Evolutionary conservation across 192 early-diverging fungal species (phyloP).

Genomic region (Coemansia sp.): DNA sequence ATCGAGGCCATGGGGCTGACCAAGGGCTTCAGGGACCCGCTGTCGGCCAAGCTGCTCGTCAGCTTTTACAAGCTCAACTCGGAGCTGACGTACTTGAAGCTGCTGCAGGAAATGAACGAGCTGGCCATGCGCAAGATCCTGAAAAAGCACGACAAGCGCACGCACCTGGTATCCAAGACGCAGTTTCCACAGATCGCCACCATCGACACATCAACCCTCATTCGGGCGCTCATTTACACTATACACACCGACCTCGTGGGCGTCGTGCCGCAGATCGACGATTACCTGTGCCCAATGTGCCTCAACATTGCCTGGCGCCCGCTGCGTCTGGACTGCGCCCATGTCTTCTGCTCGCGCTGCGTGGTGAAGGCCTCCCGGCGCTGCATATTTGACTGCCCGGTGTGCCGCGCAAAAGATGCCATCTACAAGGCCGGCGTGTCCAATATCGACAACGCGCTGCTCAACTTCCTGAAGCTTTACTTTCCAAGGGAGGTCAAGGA

Average conservation of each 20-base stretch:
- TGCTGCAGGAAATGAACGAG: conserved; percentile 73
- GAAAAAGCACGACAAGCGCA: conserved; percentile 89
- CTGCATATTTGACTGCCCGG: conserved; percentile 64
- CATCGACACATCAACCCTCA: conserved; percentile 40
- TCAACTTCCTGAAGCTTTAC: conserved; percentile 72
- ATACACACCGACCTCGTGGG: conserved; percentile 62
- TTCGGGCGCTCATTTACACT: conserved; percentile 56
- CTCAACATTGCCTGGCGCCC: conserved; percentile 71
- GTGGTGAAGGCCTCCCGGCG: conserved; percentile 68
- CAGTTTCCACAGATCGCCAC: conserved; percentile 44
- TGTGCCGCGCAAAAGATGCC: conserved; percentile 64
- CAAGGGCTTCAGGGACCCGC: conserved; percentile 22
- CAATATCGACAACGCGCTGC: conserved; percentile 61
- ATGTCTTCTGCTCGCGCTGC: conserved; percentile 79
- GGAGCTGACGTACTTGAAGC: conserved; percentile 64
- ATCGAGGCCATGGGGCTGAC: conserved; percentile 37
- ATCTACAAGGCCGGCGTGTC: conserved; percentile 56
- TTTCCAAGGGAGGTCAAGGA: conserved; percentile 76
- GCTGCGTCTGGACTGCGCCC: conserved; percentile 67
- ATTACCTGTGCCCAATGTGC: conserved; percentile 80
- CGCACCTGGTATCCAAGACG: conserved; percentile 56
- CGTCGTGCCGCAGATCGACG: conserved; percentile 77
- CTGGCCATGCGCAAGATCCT: conserved; percentile 78
- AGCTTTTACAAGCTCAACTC: conserved; percentile 60
- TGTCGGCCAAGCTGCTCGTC: conserved; percentile 37